Base-by-base conservation (phyloP, 179 eudicot species). In the Gypsophila paniculata region DNA sequence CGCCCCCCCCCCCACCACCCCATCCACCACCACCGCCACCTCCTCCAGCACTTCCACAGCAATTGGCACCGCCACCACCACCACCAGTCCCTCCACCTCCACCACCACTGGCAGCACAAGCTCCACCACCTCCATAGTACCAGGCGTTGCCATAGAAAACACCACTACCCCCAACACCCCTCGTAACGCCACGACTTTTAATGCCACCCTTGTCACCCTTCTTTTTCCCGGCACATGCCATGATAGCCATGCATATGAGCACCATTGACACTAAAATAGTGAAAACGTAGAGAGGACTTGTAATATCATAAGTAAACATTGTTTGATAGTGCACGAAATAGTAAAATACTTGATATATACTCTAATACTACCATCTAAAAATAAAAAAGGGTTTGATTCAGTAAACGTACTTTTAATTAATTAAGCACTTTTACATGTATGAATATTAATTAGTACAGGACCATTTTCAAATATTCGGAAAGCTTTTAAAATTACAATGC, bases 181-280 rank as follows among this genome's bases (percentile, higher is more conserved):
- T 15, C 7, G n/a, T 10, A 15, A 7, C 64, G 18, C 39, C 29
- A 29, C 14, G 42, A 15, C 18, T 12, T 29, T 15, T 15, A 15
- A 9, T 17, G 1, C 38, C 4, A 4, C 7, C 65, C 10, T 61
- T 34, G 39, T 17, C 34, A n/a, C 22, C 23, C 14, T 61, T 61
- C 66, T 34, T 61, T 34, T 61, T 61, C 46, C 15, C 34, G 11
- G 46, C 66, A 18, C 66, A 61, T 6, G 46, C 46, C 66, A 61
- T 34, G 17, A 61, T 32, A 32, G 66, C 46, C 66, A 61, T 34
- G 66, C 66, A 61, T 14, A 61, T 61, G 2, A 61, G 19, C 46
- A 32, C 66, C 22, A 61, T 6, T 14, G 66, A 32, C 46, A 61
- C 5, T 26, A 61, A 61, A 5, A 61, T 7, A n/a, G 66, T 19